Evolutionary conservation across 768 basidiomycete genomes (phyloP), one percentile per base, ranked within the genome.

Genomic region (Dictyophora rubrovolvata): DNA sequence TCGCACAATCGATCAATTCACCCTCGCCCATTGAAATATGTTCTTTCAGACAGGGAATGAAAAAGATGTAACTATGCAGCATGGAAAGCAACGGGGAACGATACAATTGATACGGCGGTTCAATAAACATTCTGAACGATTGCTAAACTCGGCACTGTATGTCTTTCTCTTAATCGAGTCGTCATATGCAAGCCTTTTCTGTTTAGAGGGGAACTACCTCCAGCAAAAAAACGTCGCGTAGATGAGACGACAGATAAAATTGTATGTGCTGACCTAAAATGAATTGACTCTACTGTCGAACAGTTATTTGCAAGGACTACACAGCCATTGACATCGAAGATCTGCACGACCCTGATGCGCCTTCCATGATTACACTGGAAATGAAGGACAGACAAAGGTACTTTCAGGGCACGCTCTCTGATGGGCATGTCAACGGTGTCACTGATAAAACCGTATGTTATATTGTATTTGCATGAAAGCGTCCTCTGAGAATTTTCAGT

Each of bases 71-170:
- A 98, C 96, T 1, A 99, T 98, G 96, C 91, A 91, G 69, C 84
- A 95, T 14, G 96, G 96, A 16, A 81, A 86, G 66, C 89, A 96
- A 69, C 79, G 84, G 53, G 87, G 85, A 36, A 88, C 90, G 12
- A 72, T 99, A 21, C 96, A 96, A 0, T 78, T 98, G 51, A 98
- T 99, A 63, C 80, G 95, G 53, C 89, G 94, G 68, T 98, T 99
- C 73, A 99, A 98, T 66, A 93, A 97, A 67, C 96, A 99, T 70
- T 96, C 93, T 0, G 92, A 95, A 64, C 75, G 93, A 63, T 74
- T 97, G 10, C 74, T 98, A 14, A 86, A 87, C 60, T 84, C 89
- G 48, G 86, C 88, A 5, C 66, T 91, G 89, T 88, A 66, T 64
- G 75, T 67, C n/a, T 37, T 17, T 14, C 35, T 17, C 14, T 59